These are phyloP conservation scores for Phytophthora uliginosa DNA, from an alignment of 352 stramenopile species.

Conservation along the genomic window DNA sequence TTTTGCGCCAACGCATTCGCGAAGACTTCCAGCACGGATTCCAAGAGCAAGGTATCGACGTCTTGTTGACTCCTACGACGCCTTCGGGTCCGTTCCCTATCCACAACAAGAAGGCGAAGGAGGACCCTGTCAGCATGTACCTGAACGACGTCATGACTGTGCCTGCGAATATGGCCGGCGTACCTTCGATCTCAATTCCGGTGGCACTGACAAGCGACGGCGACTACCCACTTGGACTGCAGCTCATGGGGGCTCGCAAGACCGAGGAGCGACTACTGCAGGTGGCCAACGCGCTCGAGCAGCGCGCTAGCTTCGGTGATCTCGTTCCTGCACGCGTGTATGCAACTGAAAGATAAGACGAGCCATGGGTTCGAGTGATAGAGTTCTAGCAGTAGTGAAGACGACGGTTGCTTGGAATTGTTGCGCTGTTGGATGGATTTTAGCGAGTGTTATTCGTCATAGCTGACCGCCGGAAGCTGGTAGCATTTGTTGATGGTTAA, in stretches of 20 bases:
- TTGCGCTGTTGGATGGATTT: no score
- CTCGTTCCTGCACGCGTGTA: slow-evolving; percentile 70
- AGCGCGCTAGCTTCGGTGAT: slow-evolving; percentile 56
- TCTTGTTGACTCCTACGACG: slow-evolving; percentile 90
- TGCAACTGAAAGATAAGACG: slow-evolving; percentile 34
- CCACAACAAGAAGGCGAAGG: slow-evolving; percentile 59
- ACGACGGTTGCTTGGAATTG: no score
- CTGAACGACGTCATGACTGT: slow-evolving; percentile 96
- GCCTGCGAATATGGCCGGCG: slow-evolving; percentile 87
- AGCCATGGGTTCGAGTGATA: slow-evolving; percentile 17
- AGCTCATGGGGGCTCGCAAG: slow-evolving; percentile 80
- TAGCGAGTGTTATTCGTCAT: no score
- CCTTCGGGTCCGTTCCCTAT: slow-evolving; percentile 84
- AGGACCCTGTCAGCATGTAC: slow-evolving; percentile 89
- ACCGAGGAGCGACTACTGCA: slow-evolving; percentile 71
- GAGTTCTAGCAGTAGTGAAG: neutral
- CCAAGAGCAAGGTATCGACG: slow-evolving; percentile 71
- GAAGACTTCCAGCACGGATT: slow-evolving; percentile 79
- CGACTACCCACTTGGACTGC: slow-evolving; percentile 77
- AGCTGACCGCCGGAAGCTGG: no score
- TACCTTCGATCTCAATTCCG: slow-evolving; percentile 89
- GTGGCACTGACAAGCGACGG: slow-evolving; percentile 65
- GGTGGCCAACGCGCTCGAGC: slow-evolving; percentile 73
- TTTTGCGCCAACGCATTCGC: slow-evolving; percentile 83
- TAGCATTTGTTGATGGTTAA: no score